Conservation (phyloP, 306 rosid genomes). For the Quercus robur region DNA sequence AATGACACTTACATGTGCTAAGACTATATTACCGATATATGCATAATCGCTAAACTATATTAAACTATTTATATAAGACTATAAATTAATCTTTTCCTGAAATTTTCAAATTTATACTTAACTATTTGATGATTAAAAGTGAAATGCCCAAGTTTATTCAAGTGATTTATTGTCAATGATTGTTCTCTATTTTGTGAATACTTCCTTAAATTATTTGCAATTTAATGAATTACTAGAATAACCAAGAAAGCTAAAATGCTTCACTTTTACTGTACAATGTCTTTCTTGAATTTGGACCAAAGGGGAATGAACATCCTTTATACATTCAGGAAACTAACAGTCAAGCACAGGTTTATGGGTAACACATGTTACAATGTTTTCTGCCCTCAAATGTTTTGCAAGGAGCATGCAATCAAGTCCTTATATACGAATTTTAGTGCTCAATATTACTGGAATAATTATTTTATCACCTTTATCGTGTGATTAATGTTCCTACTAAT, state of each 20-base stretch:
- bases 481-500: slow-evolving; percentile 19
- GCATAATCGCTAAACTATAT: not conserved
- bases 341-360: not conserved
- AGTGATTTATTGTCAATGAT: not conserved
- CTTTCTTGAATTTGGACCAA: not conserved
- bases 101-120: not conserved
- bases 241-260: not conserved
- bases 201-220: not conserved
- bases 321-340: not conserved
- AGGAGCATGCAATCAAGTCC: not conserved
- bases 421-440: not conserved
- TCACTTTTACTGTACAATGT: not conserved
- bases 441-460: not conserved
- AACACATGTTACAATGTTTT: not conserved
- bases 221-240: not conserved
- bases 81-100: not conserved
- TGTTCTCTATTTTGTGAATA: not conserved
- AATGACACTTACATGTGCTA: not conserved
- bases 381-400: not conserved
- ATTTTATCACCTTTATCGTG: slow-evolving; percentile 1
- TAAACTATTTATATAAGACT: too few species aligned
- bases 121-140: not conserved
- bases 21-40: not conserved
- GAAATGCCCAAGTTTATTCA: not conserved
- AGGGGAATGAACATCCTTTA: not conserved